Percentiles rank a stretch among this genome's conserved stretches.
These are phyloP conservation scores for Dothistroma septosporum DNA, from an alignment of 2,329 filamentous ascomycete genomes.

Conservation along the genomic window DNA sequence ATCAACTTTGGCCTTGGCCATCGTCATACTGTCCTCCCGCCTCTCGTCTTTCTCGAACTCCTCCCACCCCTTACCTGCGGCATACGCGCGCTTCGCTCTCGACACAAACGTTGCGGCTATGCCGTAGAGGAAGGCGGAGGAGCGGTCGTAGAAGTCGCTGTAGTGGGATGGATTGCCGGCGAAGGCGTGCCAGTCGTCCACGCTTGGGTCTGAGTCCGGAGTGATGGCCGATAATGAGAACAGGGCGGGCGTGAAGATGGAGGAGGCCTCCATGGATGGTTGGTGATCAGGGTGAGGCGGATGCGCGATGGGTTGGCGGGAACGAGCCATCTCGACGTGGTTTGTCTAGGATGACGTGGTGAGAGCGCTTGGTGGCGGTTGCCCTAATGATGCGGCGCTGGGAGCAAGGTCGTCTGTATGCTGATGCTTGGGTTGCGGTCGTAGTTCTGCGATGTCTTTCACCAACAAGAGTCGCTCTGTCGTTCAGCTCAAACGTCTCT, in stretches of 20 bases:
- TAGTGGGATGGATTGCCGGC: conserved; percentile 7
- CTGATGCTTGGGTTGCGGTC: no score
- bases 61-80: conserved; percentile 15
- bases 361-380: no score
- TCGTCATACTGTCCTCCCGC: conserved; percentile 11
- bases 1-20: conserved; percentile 10
- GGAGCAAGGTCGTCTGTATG: no score
- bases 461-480: no score
- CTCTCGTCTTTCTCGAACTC: conserved; percentile 24
- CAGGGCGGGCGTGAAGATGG: neutral
- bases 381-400: no score
- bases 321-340: neutral
- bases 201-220: conserved; percentile 14
- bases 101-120: conserved; percentile 20
- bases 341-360: no score
- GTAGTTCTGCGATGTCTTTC: no score
- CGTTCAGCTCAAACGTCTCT: no score
- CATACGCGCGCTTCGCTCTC: conserved; percentile 23
- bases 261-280: neutral
- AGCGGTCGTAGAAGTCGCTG: neutral
- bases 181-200: conserved; percentile 24
- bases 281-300: neutral
- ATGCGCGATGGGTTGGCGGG: neutral
- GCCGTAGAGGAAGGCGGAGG: neutral
- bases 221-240: neutral